Evolutionary conservation across 306 rosid species (phyloP).

Genomic region (Hippophae rhamnoides): DNA sequence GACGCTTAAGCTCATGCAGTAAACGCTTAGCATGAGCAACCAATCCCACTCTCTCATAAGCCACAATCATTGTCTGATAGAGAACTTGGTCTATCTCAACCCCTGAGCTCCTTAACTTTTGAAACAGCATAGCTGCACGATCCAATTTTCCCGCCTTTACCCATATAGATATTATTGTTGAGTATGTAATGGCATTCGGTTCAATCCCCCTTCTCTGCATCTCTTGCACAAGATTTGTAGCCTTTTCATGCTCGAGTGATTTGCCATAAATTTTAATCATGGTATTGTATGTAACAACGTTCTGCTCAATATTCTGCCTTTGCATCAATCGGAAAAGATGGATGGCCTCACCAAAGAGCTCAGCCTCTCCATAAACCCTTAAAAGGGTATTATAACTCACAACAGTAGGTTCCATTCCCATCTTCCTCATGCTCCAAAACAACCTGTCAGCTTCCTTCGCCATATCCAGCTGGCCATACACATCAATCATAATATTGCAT

Average conservation of each 20-base stretch:
- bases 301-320: slow-evolving; percentile 58
- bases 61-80: slow-evolving; percentile 90
- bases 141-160: slow-evolving; percentile 86
- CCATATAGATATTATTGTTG: slow-evolving; percentile 88
- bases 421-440: slow-evolving; percentile 91
- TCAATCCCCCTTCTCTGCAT: slow-evolving; percentile 77
- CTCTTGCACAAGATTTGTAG: slow-evolving; percentile 77
- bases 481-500: slow-evolving; percentile 89
- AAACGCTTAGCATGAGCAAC: slow-evolving; percentile 89
- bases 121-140: slow-evolving; percentile 77
- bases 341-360: slow-evolving; percentile 83
- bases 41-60: slow-evolving; percentile 77
- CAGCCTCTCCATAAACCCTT: slow-evolving; percentile 91
- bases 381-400: slow-evolving; percentile 85
- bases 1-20: slow-evolving; percentile 68
- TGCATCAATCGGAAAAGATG: slow-evolving; percentile 89
- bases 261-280: slow-evolving; percentile 88
- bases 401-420: slow-evolving; percentile 74
- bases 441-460: slow-evolving; percentile 80
- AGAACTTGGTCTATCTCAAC: slow-evolving; percentile 80
- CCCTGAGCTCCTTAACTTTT: slow-evolving; percentile 74
- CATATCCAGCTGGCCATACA: slow-evolving; percentile 91
- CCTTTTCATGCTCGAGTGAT: slow-evolving; percentile 79
- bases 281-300: slow-evolving; percentile 79
- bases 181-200: slow-evolving; percentile 84